Evolutionary conservation across 768 basidiomycete genomes (phyloP).

Genomic region (Suillus spraguei): DNA sequence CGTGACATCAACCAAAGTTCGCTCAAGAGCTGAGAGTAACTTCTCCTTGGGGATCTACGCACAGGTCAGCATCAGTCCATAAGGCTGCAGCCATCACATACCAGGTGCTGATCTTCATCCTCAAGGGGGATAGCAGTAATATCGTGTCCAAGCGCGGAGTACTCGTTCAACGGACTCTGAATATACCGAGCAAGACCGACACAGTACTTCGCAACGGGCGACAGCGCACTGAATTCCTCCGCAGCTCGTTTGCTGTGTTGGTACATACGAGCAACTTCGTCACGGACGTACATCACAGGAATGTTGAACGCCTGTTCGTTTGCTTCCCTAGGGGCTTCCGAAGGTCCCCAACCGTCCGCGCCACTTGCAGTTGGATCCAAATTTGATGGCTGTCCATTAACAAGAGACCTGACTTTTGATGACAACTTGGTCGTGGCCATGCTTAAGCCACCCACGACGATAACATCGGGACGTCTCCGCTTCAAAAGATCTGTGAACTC

Average conservation of each 20-base stretch:
- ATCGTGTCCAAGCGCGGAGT: conserved; percentile 85
- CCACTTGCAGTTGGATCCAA: conserved; percentile 19
- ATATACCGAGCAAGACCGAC: conserved; percentile 90
- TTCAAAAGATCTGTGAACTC: conserved; percentile 84
- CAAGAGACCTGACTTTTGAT: conserved; percentile 61
- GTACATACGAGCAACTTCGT: conserved; percentile 93
- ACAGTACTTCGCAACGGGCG: conserved; percentile 86
- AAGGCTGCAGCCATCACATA: conserved; percentile 35
- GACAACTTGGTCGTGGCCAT: conserved; percentile 76
- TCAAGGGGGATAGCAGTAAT: conserved; percentile 83
- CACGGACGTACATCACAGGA: conserved; percentile 81
- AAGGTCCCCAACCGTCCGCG: conserved; percentile 31
- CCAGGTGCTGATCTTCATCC: conserved; percentile 85
- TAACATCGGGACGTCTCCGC: conserved; percentile 82
- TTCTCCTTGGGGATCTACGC: conserved; percentile 86
- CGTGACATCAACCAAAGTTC: conserved; percentile 85
- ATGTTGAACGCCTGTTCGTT: conserved; percentile 55
- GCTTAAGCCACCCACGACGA: conserved; percentile 88
- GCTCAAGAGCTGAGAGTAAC: conserved; percentile 77
- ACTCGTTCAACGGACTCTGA: conserved; percentile 94
- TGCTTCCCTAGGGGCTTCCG: conserved; percentile 25
- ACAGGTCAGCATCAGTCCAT: conserved; percentile 13
- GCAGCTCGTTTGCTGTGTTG: conserved; percentile 86
- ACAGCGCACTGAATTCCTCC: conserved; percentile 80
- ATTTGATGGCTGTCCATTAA: conserved; percentile 34